Evolutionary conservation across 2,329 filamentous ascomycete species (phyloP).

Genomic region (Albifimbria verrucaria): DNA sequence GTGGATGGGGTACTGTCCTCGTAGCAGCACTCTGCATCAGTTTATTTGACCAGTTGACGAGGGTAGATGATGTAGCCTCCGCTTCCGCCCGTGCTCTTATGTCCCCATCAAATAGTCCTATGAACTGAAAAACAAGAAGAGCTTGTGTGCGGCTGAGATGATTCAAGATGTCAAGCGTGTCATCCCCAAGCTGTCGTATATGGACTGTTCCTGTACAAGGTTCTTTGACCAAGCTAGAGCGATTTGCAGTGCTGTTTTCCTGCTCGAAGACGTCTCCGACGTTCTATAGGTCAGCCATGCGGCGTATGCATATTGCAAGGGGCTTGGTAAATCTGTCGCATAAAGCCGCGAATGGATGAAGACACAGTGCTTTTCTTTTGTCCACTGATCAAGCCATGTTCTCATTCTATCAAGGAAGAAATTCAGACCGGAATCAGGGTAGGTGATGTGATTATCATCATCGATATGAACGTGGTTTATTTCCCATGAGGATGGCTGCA

Average conservation of each 20-base stretch:
- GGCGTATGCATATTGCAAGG: slow-evolving; percentile 2
- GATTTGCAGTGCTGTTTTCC: slow-evolving; percentile 1
- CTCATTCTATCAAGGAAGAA: slow-evolving; percentile 5
- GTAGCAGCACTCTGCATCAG: slow-evolving; percentile 1
- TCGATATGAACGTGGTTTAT: neutral
- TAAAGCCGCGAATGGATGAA: slow-evolving; percentile 6
- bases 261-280: neutral
- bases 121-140: slow-evolving; percentile 3
- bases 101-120: slow-evolving; percentile 10
- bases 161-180: neutral
- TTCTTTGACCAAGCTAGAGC: neutral
- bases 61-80: neutral
- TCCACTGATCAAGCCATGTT: slow-evolving; percentile 7
- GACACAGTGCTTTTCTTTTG: neutral
- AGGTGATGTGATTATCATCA: neutral
- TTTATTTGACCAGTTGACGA: slow-evolving; percentile 1
- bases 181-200: neutral
- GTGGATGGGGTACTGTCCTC: neutral
- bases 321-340: neutral
- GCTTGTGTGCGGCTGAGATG: slow-evolving; percentile 7
- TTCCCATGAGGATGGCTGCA: neutral
- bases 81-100: slow-evolving; percentile 4
- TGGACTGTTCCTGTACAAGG: slow-evolving; percentile 4
- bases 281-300: neutral
- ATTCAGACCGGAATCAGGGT: slow-evolving; percentile 1